These are phyloP conservation scores for Lactarius deliciosus DNA, from an alignment of 768 basidiomycete genomes.

Conservation along the genomic window DNA sequence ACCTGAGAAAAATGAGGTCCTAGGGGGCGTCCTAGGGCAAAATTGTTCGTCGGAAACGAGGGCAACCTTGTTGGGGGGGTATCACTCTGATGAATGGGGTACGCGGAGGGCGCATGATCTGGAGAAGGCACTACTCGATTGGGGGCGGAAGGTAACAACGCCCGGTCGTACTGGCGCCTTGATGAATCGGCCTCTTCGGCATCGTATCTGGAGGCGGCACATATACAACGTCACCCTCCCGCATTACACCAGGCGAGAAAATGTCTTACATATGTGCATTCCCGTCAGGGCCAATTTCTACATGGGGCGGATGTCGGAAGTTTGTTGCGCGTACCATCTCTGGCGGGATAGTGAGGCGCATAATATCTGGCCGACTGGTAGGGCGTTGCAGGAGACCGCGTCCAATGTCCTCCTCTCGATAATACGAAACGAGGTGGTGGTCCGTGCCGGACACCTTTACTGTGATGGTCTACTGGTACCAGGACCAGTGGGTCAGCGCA, in stretches of 20 bases:
- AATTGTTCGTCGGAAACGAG: conserved; percentile 4
- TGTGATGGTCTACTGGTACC: conserved; percentile 68
- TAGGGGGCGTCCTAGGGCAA: conserved; percentile 4
- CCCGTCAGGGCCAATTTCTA: conserved; percentile 72
- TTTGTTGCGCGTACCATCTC: conserved; percentile 77
- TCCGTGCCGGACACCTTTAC: conserved; percentile 76
- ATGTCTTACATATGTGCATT: conserved; percentile 56
- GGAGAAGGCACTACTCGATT: conserved; percentile 13
- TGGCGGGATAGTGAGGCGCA: conserved; percentile 67
- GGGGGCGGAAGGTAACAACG: conserved; percentile 18
- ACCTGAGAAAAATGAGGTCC: conserved; percentile 15
- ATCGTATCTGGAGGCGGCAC: conserved; percentile 27
- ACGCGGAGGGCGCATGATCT: conserved; percentile 16
- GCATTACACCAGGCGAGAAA: conserved; percentile 8
- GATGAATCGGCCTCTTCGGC: conserved; percentile 29
- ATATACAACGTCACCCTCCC: conserved; percentile 13
- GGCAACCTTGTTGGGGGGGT: conserved; percentile 1
- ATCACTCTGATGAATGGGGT: conserved; percentile 20
- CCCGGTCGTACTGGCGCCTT: conserved; percentile 27
- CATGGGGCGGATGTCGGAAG: conserved; percentile 80
- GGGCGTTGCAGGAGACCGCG: conserved; percentile 69
- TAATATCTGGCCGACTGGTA: conserved; percentile 68
- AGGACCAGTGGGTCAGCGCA: conserved; percentile 11
- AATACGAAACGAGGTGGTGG: conserved; percentile 83
- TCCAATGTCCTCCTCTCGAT: conserved; percentile 74